Percentiles rank a stretch among this genome's conserved stretches.
Conservation (phyloP, 1,139 yeast genomes). For the Kodamaea sp. region DNA sequence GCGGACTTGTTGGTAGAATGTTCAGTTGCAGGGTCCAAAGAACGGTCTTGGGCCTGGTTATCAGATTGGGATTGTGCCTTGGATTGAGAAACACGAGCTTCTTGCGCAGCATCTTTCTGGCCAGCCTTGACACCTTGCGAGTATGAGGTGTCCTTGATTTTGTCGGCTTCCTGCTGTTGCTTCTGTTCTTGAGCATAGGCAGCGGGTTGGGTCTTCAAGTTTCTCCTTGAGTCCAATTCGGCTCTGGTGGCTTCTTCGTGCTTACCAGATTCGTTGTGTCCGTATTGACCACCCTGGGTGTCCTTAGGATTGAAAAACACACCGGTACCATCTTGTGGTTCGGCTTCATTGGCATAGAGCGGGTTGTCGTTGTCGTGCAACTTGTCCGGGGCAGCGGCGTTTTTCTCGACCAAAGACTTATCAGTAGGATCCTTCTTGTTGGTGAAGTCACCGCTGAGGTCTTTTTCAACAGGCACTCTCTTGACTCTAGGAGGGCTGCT, state of each 20-base stretch:
- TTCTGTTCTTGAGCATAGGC: conserved; percentile 22
- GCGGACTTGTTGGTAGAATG: conserved; percentile 34
- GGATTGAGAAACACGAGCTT: neutral
- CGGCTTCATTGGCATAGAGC: conserved; percentile 32
- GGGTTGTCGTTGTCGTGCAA: conserved; percentile 24
- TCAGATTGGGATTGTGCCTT: neutral
- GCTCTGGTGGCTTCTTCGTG: conserved; percentile 32
- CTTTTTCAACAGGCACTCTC: conserved; percentile 30
- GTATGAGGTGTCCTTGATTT: conserved; percentile 17
- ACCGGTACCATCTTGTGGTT: conserved; percentile 31
- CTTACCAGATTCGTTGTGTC: conserved; percentile 9
- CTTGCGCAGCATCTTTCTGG: conserved; percentile 11
- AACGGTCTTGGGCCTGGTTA: conserved; percentile 1
- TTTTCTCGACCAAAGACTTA: conserved; percentile 17
- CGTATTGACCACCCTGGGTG: conserved; percentile 36
- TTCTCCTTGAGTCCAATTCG: conserved; percentile 19
- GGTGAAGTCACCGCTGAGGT: conserved; percentile 35
- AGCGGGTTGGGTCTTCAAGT: conserved; percentile 35
- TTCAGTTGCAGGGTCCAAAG: conserved; percentile 25
- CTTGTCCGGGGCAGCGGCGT: conserved; percentile 1
- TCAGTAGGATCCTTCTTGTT: conserved; percentile 35
- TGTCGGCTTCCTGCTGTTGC: conserved; percentile 13
- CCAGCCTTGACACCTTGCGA: conserved; percentile 19
- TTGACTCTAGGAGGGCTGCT: conserved; percentile 33
- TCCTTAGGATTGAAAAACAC: conserved; percentile 38